Conservation (phyloP, 805 yeast genomes). For the Clavispora fructus region DNA sequence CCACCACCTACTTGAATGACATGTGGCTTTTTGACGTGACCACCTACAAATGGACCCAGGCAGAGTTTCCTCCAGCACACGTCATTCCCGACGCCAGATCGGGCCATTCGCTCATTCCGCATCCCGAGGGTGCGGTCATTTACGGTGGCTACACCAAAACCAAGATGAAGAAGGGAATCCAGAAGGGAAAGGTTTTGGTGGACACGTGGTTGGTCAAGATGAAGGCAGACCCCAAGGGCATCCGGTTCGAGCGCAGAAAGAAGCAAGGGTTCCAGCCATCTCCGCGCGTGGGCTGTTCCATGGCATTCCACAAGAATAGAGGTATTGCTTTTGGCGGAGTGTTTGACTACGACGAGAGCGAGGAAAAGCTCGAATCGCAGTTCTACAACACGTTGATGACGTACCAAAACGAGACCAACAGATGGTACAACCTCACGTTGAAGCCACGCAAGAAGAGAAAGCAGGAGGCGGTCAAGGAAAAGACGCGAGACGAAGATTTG, state of each 20-base stretch:
- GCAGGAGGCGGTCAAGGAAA: conserved; percentile 33
- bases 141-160: conserved; percentile 96
- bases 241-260: conserved; percentile 85
- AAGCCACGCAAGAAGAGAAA: conserved; percentile 56
- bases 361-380: conserved; percentile 79
- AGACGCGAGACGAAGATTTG: conserved; percentile 69
- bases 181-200: conserved; percentile 81
- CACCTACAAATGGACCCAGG: conserved; percentile 84
- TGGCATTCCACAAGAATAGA: conserved; percentile 85
- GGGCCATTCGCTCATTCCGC: conserved; percentile 83
- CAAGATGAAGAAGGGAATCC: conserved; percentile 81
- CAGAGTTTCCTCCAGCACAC: conserved; percentile 79
- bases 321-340: conserved; percentile 96
- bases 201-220: conserved; percentile 87
- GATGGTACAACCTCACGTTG: conserved; percentile 76
- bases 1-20: conserved; percentile 79
- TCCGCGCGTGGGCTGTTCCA: conserved; percentile 90
- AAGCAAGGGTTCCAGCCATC: conserved; percentile 89
- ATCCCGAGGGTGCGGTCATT: conserved; percentile 73
- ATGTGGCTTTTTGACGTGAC: conserved; percentile 91
- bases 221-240: conserved; percentile 72
- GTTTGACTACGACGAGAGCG: conserved; percentile 90
- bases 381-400: conserved; percentile 79
- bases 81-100: conserved; percentile 86
- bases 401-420: conserved; percentile 77